Conservation (phyloP, 257 asterid genomes). For the Phtheirospermum japonicum region DNA sequence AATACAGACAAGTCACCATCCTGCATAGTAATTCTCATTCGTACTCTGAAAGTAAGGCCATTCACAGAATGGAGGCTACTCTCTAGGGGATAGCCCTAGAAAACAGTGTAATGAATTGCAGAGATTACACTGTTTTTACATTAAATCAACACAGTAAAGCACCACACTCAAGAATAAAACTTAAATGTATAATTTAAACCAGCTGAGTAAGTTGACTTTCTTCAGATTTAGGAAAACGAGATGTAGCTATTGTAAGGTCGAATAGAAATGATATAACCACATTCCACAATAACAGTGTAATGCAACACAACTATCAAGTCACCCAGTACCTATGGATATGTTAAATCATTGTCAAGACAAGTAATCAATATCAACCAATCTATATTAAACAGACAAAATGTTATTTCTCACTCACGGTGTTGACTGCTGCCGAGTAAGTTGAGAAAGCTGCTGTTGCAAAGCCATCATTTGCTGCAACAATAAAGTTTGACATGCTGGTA, state of each 20-base stretch:
- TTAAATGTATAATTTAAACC: constrained; percentile 4
- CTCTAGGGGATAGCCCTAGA: constrained; percentile 1
- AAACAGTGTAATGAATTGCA: constrained; percentile 4
- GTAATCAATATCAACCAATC: constrained; percentile 3
- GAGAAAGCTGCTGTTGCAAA: constrained; percentile 57
- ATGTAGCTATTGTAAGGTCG: constrained; percentile 4
- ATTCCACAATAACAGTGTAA: constrained; percentile 11
- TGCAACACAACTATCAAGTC: neutral
- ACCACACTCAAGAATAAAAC: constrained; percentile 16
- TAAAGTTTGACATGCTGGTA: constrained; percentile 13
- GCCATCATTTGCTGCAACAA: constrained; percentile 57
- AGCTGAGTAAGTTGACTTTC: constrained; percentile 7
- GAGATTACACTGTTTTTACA: neutral
- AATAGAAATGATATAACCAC: constrained; percentile 5
- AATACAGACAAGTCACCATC: neutral
- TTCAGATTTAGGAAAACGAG: constrained; percentile 19
- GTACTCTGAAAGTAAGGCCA: neutral
- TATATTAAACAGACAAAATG: constrained; percentile 6
- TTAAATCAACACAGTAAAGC: neutral
- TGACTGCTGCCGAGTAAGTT: constrained; percentile 47
- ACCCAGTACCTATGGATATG: constrained; percentile 7
- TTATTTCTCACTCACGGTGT: constrained; percentile 45
- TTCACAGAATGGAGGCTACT: too few species aligned
- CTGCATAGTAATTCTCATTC: constrained; percentile 1
- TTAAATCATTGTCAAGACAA: constrained; percentile 7